Evolutionary conservation across 352 stramenopile genomes (phyloP).

Genomic region (Globisporangium rhizosaccharum): DNA sequence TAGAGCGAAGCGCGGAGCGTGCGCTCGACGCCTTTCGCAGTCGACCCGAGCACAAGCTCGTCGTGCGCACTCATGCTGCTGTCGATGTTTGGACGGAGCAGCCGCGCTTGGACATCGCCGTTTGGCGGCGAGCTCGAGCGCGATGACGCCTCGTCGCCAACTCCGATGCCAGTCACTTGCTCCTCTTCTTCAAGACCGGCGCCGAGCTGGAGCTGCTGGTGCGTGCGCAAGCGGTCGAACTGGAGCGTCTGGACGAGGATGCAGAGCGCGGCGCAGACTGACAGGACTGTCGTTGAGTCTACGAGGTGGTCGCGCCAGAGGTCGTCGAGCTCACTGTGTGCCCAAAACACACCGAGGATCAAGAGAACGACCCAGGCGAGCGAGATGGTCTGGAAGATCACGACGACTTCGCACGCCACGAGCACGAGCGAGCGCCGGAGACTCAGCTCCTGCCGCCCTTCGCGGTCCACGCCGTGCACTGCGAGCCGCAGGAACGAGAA

Average conservation of each 20-base stretch:
- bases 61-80: conserved; percentile 37
- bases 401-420: conserved; percentile 56
- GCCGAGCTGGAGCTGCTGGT: conserved; percentile 64
- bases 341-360: conserved; percentile 37
- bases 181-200: conserved; percentile 45
- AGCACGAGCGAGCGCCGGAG: conserved; percentile 52
- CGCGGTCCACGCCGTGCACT: conserved; percentile 29
- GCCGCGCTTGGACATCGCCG: conserved; percentile 9
- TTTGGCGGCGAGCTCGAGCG: neutral
- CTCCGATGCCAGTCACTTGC: conserved; percentile 15
- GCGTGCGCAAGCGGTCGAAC: conserved; percentile 54
- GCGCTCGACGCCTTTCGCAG: conserved; percentile 33
- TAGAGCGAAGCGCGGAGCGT: conserved; percentile 45
- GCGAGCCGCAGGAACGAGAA: conserved; percentile 51
- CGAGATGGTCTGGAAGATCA: conserved; percentile 51
- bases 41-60: conserved; percentile 30
- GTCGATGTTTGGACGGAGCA: conserved; percentile 30
- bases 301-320: conserved; percentile 25
- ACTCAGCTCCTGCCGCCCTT: conserved; percentile 25
- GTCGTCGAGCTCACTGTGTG: conserved; percentile 38
- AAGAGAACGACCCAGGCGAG: conserved; percentile 47
- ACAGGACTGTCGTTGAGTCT: conserved; percentile 15
- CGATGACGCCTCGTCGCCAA: conserved; percentile 2
- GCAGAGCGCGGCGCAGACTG: conserved; percentile 29
- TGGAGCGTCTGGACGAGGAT: conserved; percentile 56